Evolutionary conservation across 2,329 filamentous ascomycete genomes (phyloP), one percentile per base, ranked within the genome.

Genomic region (Exophiala mesophila): DNA sequence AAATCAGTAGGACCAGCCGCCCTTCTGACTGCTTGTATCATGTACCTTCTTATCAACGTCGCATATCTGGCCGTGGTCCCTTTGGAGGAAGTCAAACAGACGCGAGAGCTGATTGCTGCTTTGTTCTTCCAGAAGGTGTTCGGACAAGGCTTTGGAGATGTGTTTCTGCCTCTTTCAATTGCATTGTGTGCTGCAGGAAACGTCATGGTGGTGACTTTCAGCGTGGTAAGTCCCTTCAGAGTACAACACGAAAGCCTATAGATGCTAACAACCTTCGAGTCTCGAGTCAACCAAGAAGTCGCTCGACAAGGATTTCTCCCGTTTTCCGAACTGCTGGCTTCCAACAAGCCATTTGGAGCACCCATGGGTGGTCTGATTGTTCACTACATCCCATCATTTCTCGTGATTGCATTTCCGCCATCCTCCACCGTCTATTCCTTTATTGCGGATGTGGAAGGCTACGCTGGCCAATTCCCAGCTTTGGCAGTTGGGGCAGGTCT

Each of bases 121-220:
- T 61, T 85, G 1, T 82, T 85, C 50, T 85, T 86, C 51, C 71
- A 82, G 48, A 67, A 71, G 5, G 65, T 80, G 0, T 85, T 86
- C 58, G 82, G 82, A 0, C 61, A 67, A 2, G 67, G 66, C 0
- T 55, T 83, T 7, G 82, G 81, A 0, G 70, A 71, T 23, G 68
- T 67, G 1, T 62, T 84, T 2, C 63, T 85, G 2, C 78, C 81
- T 0, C 59, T 84, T 6, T 75, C 78, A 0, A 79, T 87, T 23
- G 82, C 82, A 0, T 63, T 84, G 17, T 84, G 80, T 1, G 81
- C 80, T 0, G 75, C 72, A 2, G 83, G 82, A 0, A 87, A 87
- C 57, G 82, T 87, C 10, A 80, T 87, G 73, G 80, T 84, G 0
- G 80, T 83, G 2, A 78, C 79, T 0, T 87, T 85, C 58, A 72